Evolutionary conservation across 2,329 filamentous ascomycete species (phyloP).

Genomic region (Cytospora paraplurivora): DNA sequence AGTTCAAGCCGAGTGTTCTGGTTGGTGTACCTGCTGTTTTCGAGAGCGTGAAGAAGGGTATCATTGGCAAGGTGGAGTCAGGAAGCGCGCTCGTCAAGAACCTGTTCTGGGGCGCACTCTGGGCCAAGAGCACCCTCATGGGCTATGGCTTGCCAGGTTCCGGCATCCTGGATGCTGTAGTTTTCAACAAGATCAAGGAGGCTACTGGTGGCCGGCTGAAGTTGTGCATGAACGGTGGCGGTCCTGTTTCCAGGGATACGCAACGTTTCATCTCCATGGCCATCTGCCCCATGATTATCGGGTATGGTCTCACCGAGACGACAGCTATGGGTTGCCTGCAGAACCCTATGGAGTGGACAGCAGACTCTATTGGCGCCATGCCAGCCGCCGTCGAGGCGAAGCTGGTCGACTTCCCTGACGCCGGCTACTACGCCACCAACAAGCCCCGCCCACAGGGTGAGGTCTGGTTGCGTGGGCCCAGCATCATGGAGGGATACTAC

Average conservation of each 20-base stretch:
- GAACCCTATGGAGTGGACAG: slow-evolving; percentile 79
- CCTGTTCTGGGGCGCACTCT: slow-evolving; percentile 68
- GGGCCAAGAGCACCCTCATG: slow-evolving; percentile 55
- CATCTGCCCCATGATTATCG: slow-evolving; percentile 85
- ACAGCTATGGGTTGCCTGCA: slow-evolving; percentile 73
- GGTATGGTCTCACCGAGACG: slow-evolving; percentile 87
- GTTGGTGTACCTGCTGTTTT: slow-evolving; percentile 88
- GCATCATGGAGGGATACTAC: slow-evolving; percentile 73
- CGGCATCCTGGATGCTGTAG: slow-evolving; percentile 71
- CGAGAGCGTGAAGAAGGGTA: slow-evolving; percentile 91
- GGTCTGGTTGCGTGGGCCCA: slow-evolving; percentile 80
- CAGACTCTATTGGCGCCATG: slow-evolving; percentile 71
- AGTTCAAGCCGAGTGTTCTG: slow-evolving; percentile 80
- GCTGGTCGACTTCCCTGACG: slow-evolving; percentile 82
- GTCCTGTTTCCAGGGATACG: slow-evolving; percentile 81
- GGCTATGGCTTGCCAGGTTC: slow-evolving; percentile 63
- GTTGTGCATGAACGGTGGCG: slow-evolving; percentile 83
- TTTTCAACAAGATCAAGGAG: slow-evolving; percentile 91
- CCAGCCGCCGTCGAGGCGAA: slow-evolving; percentile 77
- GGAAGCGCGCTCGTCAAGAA: slow-evolving; percentile 69
- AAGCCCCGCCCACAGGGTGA: slow-evolving; percentile 79
- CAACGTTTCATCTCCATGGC: slow-evolving; percentile 86
- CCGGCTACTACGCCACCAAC: slow-evolving; percentile 76
- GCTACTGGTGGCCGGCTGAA: slow-evolving; percentile 81
- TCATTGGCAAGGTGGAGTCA: slow-evolving; percentile 73